phyloP scores from a whole-genome alignment of 176 grass and related monocot genomes.

The Musa acuminata region DNA sequence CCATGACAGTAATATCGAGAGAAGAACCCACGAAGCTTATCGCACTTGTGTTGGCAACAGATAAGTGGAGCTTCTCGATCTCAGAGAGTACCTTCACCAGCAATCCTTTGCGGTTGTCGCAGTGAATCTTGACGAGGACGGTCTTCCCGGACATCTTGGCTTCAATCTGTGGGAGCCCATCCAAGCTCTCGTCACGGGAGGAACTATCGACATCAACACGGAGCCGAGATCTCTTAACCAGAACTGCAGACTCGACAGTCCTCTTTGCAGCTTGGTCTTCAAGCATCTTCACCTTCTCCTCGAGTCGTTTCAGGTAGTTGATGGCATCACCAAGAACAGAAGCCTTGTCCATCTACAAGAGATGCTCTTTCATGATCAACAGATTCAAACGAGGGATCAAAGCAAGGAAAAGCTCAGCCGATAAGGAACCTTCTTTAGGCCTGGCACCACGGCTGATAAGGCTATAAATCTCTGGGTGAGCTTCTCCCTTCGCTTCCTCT shows the following conservation, averaged over 20 bases:
- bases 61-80: slow-evolving; percentile 52
- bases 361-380: background rate
- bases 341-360: slow-evolving; percentile 85
- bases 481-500: slow-evolving; percentile 83
- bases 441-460: slow-evolving; percentile 75
- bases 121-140: slow-evolving; percentile 78
- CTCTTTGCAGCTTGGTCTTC: slow-evolving; percentile 48
- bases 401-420: background rate
- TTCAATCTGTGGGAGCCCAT: slow-evolving; percentile 65
- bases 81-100: slow-evolving; percentile 51
- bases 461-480: slow-evolving; percentile 93
- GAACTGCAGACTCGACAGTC: slow-evolving; percentile 67
- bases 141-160: slow-evolving; percentile 54
- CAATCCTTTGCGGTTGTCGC: slow-evolving; percentile 62
- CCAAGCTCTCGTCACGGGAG: slow-evolving; percentile 55
- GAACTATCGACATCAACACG: slow-evolving; percentile 39
- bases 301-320: slow-evolving; percentile 76
- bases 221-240: slow-evolving; percentile 73
- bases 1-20: slow-evolving; percentile 81
- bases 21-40: slow-evolving; percentile 60
- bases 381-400: background rate
- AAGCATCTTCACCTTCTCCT: slow-evolving; percentile 63
- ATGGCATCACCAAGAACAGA: slow-evolving; percentile 86
- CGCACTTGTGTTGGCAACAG: slow-evolving; percentile 76
- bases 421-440: slow-evolving; percentile 61